Base-by-base conservation (phyloP, 129 eudicot species). In the Scalesia atractyloides region DNA sequence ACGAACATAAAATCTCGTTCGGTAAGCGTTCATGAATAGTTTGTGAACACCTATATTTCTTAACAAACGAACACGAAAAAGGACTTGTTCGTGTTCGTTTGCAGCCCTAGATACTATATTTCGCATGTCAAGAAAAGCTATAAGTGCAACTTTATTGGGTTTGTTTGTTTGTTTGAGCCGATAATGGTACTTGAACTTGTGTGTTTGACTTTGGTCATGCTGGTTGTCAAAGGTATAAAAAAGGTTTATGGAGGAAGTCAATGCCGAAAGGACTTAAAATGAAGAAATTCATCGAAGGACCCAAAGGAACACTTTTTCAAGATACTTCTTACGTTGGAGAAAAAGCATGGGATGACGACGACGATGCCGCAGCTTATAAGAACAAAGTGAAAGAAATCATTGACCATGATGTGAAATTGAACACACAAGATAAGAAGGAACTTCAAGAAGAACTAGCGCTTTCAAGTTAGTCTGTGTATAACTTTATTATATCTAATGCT, bases 331-430 rank as follows among this genome's bases (percentile, higher is more conserved):
- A 85, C 71, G 82, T 87, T 69, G 98, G 98, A 33, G 96, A 90
- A 83, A 78, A 79, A 81, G 98, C 98, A 44, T 93, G 98, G 98
- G 91, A 87, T 30, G 98, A 92, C 54, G 91, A 74, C 19, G 79
- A 88, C 22, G 50, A 68, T 63, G 60, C 60, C 66, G 76, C 77
- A 9, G 16, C 68, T 70, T 70, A 86, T 17, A 80, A 68, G 72
- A 65, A 77, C 16, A 72, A 74, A 59, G 78, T 72, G 49, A 81
- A 84, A 51, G 89, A 86, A 66, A 79, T 83, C 16, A 87, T 84
- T 41, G 77, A 84, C 39, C 57, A 58, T 16, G 82, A 86, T 65
- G 70, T 9, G 63, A 77, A 70, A 56, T 74, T 86, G 73, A 84
- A 71, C 50, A 46, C 75, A 15, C 76, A 81, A 72, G 85, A 82